Conservation (phyloP, 2,329 filamentous ascomycete genomes). For the Hypoxylon sp. region DNA sequence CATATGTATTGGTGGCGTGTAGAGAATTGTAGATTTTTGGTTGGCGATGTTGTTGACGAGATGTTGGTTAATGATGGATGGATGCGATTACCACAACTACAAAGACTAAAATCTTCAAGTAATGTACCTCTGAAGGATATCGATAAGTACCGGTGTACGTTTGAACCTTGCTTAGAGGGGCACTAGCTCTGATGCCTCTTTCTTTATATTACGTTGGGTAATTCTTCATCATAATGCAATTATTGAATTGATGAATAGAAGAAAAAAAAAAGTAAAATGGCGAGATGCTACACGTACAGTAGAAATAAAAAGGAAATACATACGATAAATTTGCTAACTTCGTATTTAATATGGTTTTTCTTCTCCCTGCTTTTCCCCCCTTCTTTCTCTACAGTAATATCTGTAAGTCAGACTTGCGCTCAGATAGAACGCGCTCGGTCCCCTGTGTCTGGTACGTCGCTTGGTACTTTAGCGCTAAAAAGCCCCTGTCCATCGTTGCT, state of each 20-base stretch:
- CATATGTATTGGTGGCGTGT: constrained; percentile 36
- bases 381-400: neutral
- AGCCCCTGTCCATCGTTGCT: constrained; percentile 31
- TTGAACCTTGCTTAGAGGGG: constrained; percentile 7
- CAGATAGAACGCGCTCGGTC: constrained; percentile 36
- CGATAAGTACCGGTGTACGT: constrained; percentile 25
- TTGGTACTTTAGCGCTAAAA: constrained; percentile 31
- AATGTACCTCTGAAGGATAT: neutral
- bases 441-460: constrained; percentile 22
- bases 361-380: constrained; percentile 10
- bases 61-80: neutral
- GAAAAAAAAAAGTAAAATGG: neutral
- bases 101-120: constrained; percentile 26
- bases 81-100: constrained; percentile 1
- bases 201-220: neutral
- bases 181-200: constrained; percentile 7
- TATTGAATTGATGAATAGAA: neutral
- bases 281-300: neutral
- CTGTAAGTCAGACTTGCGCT: constrained; percentile 14
- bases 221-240: neutral
- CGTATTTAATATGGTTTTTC: neutral
- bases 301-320: neutral
- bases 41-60: constrained; percentile 7
- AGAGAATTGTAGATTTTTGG: neutral
- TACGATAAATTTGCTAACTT: neutral